A percentile compares a stretch with the other conserved stretches of the same genome.
phyloP scores from a whole-genome alignment of 2,329 filamentous ascomycete genomes.

The Arthrobotrys iridis region DNA sequence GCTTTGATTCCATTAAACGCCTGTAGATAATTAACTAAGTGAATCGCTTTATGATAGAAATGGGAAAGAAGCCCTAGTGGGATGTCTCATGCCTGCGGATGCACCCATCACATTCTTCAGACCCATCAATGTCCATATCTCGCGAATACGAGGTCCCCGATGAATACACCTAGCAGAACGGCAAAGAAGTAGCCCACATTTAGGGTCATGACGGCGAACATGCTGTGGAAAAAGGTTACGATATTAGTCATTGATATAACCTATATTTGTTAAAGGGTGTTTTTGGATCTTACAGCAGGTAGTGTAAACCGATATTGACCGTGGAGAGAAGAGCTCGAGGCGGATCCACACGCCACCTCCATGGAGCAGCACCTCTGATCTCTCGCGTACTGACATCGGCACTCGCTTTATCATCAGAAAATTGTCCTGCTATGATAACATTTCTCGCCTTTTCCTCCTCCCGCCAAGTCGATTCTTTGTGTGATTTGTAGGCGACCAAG shows the following conservation, averaged over 20 bases:
- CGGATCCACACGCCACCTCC: slow-evolving; percentile 82
- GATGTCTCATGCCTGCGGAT: neutral
- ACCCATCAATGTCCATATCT: slow-evolving; percentile 65
- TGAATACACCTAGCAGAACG: slow-evolving; percentile 79
- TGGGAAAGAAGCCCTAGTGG: neutral
- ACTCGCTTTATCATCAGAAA: slow-evolving; percentile 41
- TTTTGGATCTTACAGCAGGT: slow-evolving; percentile 76
- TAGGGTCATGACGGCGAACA: slow-evolving; percentile 91
- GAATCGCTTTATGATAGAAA: neutral
- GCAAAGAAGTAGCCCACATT: slow-evolving; percentile 87
- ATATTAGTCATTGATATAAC: slow-evolving; percentile 10
- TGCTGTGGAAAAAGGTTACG: slow-evolving; percentile 66
- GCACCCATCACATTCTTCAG: neutral
- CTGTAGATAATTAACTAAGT: neutral
- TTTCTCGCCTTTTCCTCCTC: slow-evolving; percentile 39
- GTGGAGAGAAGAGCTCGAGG: slow-evolving; percentile 76
- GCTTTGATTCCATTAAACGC: slow-evolving; percentile 1
- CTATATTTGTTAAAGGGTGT: neutral
- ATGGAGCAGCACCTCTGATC: slow-evolving; percentile 72
- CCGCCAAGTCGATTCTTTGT: slow-evolving; percentile 58
- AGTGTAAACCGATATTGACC: slow-evolving; percentile 78
- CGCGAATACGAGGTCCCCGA: slow-evolving; percentile 85
- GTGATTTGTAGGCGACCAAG: slow-evolving; percentile 75
- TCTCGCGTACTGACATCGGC: slow-evolving; percentile 18
- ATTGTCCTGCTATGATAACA: slow-evolving; percentile 50